Base-by-base conservation (phyloP, 202 grass and related monocot species). In the Setaria italica region DNA sequence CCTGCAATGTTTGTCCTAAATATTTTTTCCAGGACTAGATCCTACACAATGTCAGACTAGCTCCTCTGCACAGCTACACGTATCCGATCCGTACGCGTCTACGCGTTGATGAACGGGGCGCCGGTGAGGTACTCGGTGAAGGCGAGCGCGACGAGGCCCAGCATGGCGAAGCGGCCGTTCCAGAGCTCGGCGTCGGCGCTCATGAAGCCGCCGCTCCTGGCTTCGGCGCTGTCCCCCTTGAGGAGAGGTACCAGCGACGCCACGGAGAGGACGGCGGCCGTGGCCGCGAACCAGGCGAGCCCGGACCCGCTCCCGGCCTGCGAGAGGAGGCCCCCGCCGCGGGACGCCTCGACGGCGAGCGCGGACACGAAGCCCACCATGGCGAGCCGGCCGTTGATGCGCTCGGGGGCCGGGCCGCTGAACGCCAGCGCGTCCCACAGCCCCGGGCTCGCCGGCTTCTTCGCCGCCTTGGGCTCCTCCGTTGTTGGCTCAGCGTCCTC, bases 351-450 rank as follows among this genome's bases (percentile, higher is more conserved):
- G 4, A 86, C 91, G 11, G 78, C 90, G 2, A 90, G 68, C 29
- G 91, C 87, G 4, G 91, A 37, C 33, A 86, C 85, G 51, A 93
- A 93, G n/a, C 91, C 91, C 4, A 93, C 54, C 91, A 93, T 93
- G 47, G 91, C 91, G 4, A 93, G 85, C 0, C 88, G 81, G 1
- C 91, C 91, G 43, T 93, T 93, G 85, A 90, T 93, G 42, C 88
- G 77, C 59, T 93, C 91, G 4, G 91, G 91, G 0, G 85, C 91
- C 1, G 88, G 91, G 15, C 91, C 91, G 57, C 78, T 88, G 77
- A 89, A 92, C 19, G 90, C 86, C 54, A 89, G 82, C 67, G 81
- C 64, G 66, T 92, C 86, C 2, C 71, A 86, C 7, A 92, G 87
- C 5, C 84, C 80, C 10, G 89, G 53, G 81, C 71, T 91, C 51